Conservation (phyloP, 257 asterid genomes). For the Penstemon newberryi region DNA sequence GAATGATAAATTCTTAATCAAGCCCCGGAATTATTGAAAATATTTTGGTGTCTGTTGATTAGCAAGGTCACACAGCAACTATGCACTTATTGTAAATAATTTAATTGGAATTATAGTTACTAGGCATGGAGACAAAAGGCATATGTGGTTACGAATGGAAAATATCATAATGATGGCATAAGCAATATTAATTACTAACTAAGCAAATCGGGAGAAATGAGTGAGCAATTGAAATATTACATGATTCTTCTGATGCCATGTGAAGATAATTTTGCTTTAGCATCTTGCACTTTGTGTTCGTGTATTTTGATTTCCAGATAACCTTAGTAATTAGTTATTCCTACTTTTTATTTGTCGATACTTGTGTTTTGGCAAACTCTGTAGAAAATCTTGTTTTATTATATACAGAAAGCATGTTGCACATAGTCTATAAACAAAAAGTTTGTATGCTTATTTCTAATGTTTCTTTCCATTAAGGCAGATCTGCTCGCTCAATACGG, state of each 20-base stretch:
- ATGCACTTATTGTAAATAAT: neutral
- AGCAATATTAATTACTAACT: too few species aligned
- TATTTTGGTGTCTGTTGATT: conserved; percentile 10
- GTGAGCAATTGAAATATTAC: too few species aligned
- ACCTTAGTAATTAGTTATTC: neutral
- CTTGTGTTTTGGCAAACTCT: neutral
- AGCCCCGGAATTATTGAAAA: neutral
- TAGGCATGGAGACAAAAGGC: too few species aligned
- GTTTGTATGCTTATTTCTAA: conserved; percentile 17
- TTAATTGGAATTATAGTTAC: too few species aligned
- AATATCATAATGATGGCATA: too few species aligned
- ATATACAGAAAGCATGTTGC: neutral
- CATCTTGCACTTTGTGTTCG: neutral
- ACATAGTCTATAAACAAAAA: neutral
- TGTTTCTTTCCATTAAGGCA: conserved; percentile 56
- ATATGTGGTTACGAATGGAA: too few species aligned
- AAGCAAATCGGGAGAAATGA: too few species aligned
- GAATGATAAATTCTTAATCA: neutral
- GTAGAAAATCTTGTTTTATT: neutral
- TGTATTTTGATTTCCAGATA: neutral
- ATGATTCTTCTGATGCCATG: neutral
- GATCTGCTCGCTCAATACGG: conserved; percentile 87
- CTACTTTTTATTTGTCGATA: neutral
- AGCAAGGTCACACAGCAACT: neutral
- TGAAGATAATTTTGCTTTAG: conserved; percentile 6